These are phyloP conservation scores for Cladochytrium tenue DNA, from an alignment of 371 early-diverging fungal genomes.

Conservation along the genomic window DNA sequence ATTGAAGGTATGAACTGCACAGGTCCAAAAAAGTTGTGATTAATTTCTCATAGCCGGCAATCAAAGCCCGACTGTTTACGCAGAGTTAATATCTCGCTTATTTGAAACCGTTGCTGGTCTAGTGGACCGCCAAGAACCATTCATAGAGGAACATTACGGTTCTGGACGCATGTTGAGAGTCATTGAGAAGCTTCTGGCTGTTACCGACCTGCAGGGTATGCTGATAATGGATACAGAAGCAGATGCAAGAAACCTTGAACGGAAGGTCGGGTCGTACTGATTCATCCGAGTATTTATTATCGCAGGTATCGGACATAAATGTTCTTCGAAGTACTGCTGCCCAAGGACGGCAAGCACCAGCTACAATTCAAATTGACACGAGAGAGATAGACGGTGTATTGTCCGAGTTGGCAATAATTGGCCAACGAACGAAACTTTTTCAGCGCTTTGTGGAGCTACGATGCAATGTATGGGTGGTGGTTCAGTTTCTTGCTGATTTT, in stretches of 20 bases:
- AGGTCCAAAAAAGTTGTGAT: constrained; percentile 4
- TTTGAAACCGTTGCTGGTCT: constrained; percentile 86
- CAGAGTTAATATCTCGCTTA: constrained; percentile 73
- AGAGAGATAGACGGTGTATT: constrained; percentile 74
- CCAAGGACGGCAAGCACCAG: constrained; percentile 15
- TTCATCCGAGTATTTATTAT: background rate
- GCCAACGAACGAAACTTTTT: constrained; percentile 76
- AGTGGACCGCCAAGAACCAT: constrained; percentile 79
- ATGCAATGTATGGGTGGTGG: constrained; percentile 37
- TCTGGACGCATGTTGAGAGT: constrained; percentile 84
- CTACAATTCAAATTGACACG: constrained; percentile 63
- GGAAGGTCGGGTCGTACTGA: constrained; percentile 49
- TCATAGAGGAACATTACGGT: constrained; percentile 82
- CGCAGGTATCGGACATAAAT: constrained; percentile 22
- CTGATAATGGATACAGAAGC: constrained; percentile 75
- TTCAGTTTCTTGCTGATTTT: background rate
- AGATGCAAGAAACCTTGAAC: constrained; percentile 66
- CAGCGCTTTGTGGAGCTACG: constrained; percentile 73
- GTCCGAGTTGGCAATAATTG: constrained; percentile 75
- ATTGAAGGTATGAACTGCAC: constrained; percentile 12
- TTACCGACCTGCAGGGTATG: constrained; percentile 76
- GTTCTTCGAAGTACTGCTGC: constrained; percentile 23
- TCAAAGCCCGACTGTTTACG: constrained; percentile 48
- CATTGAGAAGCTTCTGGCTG: constrained; percentile 83
- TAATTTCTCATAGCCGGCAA: background rate